Base-by-base conservation (phyloP, 805 yeast genomes). In the Ogataea thermomethanolica region DNA sequence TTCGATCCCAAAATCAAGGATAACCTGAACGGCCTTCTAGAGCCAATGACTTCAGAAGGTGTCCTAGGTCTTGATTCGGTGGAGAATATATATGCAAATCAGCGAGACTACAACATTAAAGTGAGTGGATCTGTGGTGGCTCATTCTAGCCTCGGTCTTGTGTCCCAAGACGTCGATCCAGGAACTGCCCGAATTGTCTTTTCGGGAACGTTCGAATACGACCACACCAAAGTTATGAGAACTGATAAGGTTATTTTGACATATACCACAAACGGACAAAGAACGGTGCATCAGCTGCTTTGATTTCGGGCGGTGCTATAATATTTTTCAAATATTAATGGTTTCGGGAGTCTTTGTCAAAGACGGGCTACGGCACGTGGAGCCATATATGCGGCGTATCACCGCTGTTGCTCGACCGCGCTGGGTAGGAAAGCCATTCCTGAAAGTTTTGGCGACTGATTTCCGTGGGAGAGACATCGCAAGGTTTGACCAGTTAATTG, bases 161-260 rank as follows among this genome's bases (percentile, higher is more conserved):
- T 25, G 34, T 43, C 47, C 13, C 33, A 46, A 21, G 29, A 27
- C 8, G 49, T 49, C 15, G 63, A 59, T 22, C 46, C 54, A 7
- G 58, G 50, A 2, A 40, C 55, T 13, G 67, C 65, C 9, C 50
- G 50, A n/a, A 56, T 64, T 21, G 44, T 56, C 10, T 65, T 64
- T 36, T 44, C 36, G 8, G 69, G 65, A 3, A 55, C 60, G 7
- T 54, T 65, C 9, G 66, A 63, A 35, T 61, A 64, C 23, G 68
- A 65, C 45, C 69, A 64, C 37, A 61, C 64, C 7, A 58, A 60
- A 42, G 55, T 59, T 7, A 52, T 64, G 25, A 58, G 59, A 34
- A 51, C 64, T 8, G 50, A 49, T 4, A 44, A 49, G 17, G 58
- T 59, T 14, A 31, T 54, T 5, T 38, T 64, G 29, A 49, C 54